These are phyloP conservation scores for Microbotryum scabiosae DNA, from an alignment of 1,284 basidiomycete genomes.

Conservation along the genomic window DNA sequence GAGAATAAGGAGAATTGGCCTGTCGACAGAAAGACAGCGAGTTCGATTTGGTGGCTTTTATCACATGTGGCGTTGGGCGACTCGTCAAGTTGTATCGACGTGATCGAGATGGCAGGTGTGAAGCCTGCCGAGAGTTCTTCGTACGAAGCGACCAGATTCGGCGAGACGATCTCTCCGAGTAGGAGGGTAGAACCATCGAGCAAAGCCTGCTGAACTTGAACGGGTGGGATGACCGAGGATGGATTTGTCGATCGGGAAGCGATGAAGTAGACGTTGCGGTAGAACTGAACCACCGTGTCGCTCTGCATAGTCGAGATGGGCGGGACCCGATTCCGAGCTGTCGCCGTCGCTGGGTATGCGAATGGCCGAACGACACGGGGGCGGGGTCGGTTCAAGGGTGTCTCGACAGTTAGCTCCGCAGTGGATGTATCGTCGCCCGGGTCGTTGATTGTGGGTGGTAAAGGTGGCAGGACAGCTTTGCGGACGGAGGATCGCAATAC, in stretches of 20 bases:
- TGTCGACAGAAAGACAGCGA: constrained; percentile 35
- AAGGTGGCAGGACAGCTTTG: constrained; percentile 8
- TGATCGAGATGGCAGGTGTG: neutral
- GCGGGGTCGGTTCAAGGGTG: neutral
- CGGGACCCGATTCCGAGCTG: too few relatives aligned
- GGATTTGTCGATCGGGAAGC: neutral
- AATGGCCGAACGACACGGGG: neutral
- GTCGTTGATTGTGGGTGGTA: too few relatives aligned
- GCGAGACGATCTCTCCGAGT: constrained; percentile 13
- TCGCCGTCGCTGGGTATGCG: too few relatives aligned
- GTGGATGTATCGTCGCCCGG: too few relatives aligned
- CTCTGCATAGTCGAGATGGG: neutral
- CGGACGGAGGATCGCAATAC: constrained; percentile 13
- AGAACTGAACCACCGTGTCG: constrained; percentile 17
- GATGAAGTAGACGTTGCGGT: constrained; percentile 6
- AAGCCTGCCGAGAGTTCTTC: constrained; percentile 1
- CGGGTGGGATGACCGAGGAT: constrained; percentile 1
- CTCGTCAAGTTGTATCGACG: constrained; percentile 25
- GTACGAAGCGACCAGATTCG: neutral
- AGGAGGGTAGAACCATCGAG: constrained; percentile 1
- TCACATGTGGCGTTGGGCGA: neutral
- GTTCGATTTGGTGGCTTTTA: neutral
- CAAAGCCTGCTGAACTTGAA: constrained; percentile 12
- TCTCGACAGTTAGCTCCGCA: neutral
- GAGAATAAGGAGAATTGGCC: constrained; percentile 36